These are phyloP conservation scores for Umbelopsis sp. DNA, from an alignment of 192 early-diverging fungal genomes.

Conservation along the genomic window DNA sequence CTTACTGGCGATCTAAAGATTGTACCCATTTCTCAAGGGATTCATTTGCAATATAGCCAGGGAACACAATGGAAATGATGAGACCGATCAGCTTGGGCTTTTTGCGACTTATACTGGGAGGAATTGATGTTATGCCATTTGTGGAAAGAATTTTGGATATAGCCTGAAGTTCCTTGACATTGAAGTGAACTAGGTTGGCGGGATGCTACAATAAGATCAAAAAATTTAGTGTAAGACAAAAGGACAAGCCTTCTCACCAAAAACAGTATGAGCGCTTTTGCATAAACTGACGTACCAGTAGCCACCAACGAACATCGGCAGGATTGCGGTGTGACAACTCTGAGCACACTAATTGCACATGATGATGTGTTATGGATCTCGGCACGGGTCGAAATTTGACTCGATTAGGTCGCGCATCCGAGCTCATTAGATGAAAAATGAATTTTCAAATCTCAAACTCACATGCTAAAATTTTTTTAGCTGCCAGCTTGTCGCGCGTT, in stretches of 20 bases:
- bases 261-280: neutral
- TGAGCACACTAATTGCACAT: neutral
- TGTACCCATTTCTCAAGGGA: neutral
- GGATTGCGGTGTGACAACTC: neutral
- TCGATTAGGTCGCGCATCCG: neutral
- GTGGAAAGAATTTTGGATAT: slow-evolving; percentile 10
- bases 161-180: slow-evolving; percentile 14
- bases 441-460: neutral
- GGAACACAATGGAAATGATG: neutral
- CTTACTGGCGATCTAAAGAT: neutral
- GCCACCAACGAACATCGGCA: slow-evolving; percentile 12
- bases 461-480: too few relatives aligned
- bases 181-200: neutral
- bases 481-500: too few relatives aligned
- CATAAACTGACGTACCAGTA: neutral
- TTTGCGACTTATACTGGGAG: neutral
- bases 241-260: neutral
- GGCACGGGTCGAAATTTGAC: slow-evolving; percentile 12
- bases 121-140: neutral
- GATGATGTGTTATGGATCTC: slow-evolving; percentile 4
- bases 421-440: neutral
- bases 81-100: neutral
- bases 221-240: slow-evolving; percentile 2
- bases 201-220: neutral
- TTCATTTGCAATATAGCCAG: slow-evolving; percentile 6